Evolutionary conservation across 208 protist species (phyloP).

Genomic region (Wallacemonas sp.): DNA sequence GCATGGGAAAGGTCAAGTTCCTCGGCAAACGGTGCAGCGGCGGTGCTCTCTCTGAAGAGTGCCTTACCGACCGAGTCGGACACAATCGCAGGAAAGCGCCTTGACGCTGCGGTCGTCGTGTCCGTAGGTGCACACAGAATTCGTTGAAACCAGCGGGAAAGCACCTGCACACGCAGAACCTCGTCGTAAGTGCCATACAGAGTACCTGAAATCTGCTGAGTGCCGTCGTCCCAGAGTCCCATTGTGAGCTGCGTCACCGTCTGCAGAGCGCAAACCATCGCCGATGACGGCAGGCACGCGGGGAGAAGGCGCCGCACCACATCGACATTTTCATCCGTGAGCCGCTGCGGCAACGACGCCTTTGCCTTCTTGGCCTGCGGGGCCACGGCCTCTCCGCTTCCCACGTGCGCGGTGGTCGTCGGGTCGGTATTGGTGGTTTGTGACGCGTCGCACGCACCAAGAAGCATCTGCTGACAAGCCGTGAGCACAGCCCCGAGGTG

Average conservation of each 20-base stretch:
- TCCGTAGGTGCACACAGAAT: background rate
- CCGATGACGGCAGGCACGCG: conserved; percentile 28
- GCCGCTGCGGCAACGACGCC: conserved; percentile 6
- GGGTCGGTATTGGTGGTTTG: background rate
- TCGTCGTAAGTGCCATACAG: conserved; percentile 81
- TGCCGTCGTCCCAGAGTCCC: conserved; percentile 87
- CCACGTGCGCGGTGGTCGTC: background rate
- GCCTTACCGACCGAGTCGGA: too few species aligned
- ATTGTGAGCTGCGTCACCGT: conserved; percentile 76
- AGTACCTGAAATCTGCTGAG: conserved; percentile 78
- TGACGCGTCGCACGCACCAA: background rate
- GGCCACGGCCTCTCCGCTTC: too few species aligned
- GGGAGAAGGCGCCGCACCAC: conserved; percentile 3
- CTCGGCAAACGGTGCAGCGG: conserved; percentile 3
- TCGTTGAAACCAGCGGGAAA: conserved; percentile 4
- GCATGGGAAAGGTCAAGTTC: conserved; percentile 15
- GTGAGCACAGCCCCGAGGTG: conserved; percentile 56
- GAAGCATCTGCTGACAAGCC: background rate
- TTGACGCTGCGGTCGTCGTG: too few species aligned
- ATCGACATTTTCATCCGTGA: background rate
- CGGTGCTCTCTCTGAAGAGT: background rate
- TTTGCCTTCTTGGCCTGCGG: conserved; percentile 6
- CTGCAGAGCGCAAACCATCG: conserved; percentile 39
- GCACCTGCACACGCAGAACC: conserved; percentile 38
- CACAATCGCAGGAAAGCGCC: background rate